phyloP scores from a whole-genome alignment of 2,329 filamentous ascomycete genomes.

The Aspergillus sp. region DNA sequence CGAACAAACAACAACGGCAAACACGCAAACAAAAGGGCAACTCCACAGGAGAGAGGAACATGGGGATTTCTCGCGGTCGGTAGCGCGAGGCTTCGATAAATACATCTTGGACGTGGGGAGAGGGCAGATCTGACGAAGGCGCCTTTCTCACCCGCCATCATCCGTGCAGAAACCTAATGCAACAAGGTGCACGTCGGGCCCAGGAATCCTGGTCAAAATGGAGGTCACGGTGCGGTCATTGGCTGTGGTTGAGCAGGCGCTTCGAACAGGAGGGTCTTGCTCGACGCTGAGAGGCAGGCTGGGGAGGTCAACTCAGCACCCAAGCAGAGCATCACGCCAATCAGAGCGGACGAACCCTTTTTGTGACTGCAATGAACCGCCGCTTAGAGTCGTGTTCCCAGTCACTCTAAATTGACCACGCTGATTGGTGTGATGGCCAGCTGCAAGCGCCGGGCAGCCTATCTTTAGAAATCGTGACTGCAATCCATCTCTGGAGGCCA shows the following conservation, averaged over 20 bases:
- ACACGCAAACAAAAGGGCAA: slow-evolving; percentile 33
- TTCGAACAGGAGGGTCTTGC: slow-evolving; percentile 20
- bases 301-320: slow-evolving; percentile 5
- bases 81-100: slow-evolving; percentile 36
- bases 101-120: slow-evolving; percentile 24
- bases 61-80: slow-evolving; percentile 27
- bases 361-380: slow-evolving; percentile 30
- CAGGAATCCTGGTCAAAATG: slow-evolving; percentile 18
- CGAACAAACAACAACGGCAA: slow-evolving; percentile 27
- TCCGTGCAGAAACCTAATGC: slow-evolving; percentile 39
- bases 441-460: slow-evolving; percentile 35
- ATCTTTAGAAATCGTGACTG: slow-evolving; percentile 33
- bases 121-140: slow-evolving; percentile 25
- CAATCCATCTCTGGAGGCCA: not conserved
- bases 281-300: slow-evolving; percentile 21
- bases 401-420: slow-evolving; percentile 18
- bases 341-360: slow-evolving; percentile 12
- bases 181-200: slow-evolving; percentile 33
- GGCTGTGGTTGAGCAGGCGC: slow-evolving; percentile 23
- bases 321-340: slow-evolving; percentile 21
- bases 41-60: slow-evolving; percentile 22
- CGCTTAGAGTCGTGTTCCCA: slow-evolving; percentile 13
- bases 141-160: slow-evolving; percentile 19
- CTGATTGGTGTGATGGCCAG: slow-evolving; percentile 27
- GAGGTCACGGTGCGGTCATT: slow-evolving; percentile 23